These are phyloP conservation scores for Fibroporia radiculosa DNA, from an alignment of 768 basidiomycete genomes.

Conservation along the genomic window DNA sequence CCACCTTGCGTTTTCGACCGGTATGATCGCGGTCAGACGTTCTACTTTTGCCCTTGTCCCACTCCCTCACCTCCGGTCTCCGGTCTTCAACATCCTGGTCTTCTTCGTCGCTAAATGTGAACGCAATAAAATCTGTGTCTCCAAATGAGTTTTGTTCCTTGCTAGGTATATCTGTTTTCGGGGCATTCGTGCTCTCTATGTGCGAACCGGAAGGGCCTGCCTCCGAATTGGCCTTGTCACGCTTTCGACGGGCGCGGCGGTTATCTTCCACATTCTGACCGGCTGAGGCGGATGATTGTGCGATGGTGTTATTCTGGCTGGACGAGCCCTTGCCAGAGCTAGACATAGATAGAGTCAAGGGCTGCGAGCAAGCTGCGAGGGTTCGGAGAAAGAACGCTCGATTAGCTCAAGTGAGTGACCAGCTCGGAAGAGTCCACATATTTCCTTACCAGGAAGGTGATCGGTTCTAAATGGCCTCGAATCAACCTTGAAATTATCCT, in stretches of 20 bases:
- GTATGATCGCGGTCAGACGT: constrained; percentile 8
- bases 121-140: constrained; percentile 25
- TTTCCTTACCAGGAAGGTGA: neutral
- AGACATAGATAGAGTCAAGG: neutral
- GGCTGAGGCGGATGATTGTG: no score
- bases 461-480: constrained; percentile 6
- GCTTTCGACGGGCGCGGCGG: constrained; percentile 3
- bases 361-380: neutral
- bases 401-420: neutral
- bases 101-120: constrained; percentile 21
- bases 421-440: neutral
- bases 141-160: constrained; percentile 5
- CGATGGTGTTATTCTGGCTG: neutral
- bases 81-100: constrained; percentile 11
- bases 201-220: constrained; percentile 1
- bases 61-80: constrained; percentile 14
- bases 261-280: neutral
- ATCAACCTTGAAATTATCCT: constrained; percentile 1
- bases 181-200: neutral
- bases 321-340: constrained; percentile 1
- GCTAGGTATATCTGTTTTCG: neutral
- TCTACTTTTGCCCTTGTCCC: constrained; percentile 19
- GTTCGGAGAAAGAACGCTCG: neutral
- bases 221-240: neutral
- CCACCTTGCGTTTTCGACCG: constrained; percentile 42